These are phyloP conservation scores for Russula abietina DNA, from an alignment of 768 basidiomycete species.

Conservation along the genomic window DNA sequence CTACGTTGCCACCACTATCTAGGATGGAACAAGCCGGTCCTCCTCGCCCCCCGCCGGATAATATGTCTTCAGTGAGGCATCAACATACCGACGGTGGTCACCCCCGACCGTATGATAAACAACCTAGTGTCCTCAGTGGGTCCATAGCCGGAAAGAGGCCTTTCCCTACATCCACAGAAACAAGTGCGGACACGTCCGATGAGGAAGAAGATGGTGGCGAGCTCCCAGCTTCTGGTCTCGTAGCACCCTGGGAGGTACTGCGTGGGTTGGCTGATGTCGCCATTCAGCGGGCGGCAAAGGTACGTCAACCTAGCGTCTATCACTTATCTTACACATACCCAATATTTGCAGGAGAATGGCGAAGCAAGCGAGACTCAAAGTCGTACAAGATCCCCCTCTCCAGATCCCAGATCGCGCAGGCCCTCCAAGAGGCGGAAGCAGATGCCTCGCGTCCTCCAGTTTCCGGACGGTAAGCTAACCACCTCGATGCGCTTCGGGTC, in stretches of 20 bases:
- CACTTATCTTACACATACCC: background rate
- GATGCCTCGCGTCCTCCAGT: slow-evolving; percentile 53
- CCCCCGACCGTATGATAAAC: slow-evolving; percentile 24
- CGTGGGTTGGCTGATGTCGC: slow-evolving; percentile 78
- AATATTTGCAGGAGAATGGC: slow-evolving; percentile 58
- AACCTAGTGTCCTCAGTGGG: slow-evolving; percentile 23
- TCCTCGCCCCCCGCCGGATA: slow-evolving; percentile 33
- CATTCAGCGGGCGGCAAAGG: slow-evolving; percentile 72
- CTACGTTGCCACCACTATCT: slow-evolving; percentile 23
- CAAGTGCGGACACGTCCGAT: slow-evolving; percentile 78
- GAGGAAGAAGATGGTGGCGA: slow-evolving; percentile 81
- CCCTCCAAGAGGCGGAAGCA: slow-evolving; percentile 71
- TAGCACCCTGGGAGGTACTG: slow-evolving; percentile 84
- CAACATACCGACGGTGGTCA: slow-evolving; percentile 41
- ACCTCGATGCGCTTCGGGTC: background rate
- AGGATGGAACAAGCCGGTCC: slow-evolving; percentile 22
- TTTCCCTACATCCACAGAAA: slow-evolving; percentile 57
- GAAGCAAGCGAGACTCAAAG: slow-evolving; percentile 72
- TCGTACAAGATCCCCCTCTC: slow-evolving; percentile 66
- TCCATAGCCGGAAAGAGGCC: slow-evolving; percentile 50
- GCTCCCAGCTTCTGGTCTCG: slow-evolving; percentile 71
- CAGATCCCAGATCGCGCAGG: slow-evolving; percentile 55
- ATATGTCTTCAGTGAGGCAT: slow-evolving; percentile 57
- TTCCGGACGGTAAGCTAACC: slow-evolving; percentile 61
- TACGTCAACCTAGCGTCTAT: slow-evolving; percentile 30